Evolutionary conservation across 352 stramenopile genomes (phyloP), one percentile per base, ranked within the genome.

Genomic region (Globisporangium sylvaticum): DNA sequence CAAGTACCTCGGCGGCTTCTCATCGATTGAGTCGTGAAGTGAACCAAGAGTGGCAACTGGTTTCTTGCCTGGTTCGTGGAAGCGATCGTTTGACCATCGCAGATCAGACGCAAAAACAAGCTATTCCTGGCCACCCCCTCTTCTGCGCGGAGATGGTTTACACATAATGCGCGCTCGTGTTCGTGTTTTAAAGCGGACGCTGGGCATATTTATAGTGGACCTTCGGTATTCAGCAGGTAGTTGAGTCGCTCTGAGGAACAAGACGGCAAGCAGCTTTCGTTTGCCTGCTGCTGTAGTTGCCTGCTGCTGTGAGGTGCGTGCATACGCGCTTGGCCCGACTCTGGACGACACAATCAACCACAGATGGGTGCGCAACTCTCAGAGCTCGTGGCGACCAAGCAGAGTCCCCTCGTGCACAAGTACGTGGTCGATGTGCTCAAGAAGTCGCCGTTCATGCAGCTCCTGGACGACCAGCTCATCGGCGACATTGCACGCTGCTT

Each of bases 401-500:
- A 55, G 61, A 75, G 46, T 24, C 25, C 50, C 29, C 65, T 37
- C 24, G 25, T 57, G 46, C 55, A 69, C 50, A 80, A 75, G 24
- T 55, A 76, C 57, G 59, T 83, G 46, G 59, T 76, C 18, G 70
- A 81, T 31, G 78, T 75, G 56, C 73, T 90, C 22, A 77, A 81
- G 61, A 84, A 81, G 59, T 67, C 80, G 42, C 80, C 81, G 27
- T 90, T 89, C 66, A 86, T 88, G 71, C 79, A 84, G 64, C 81
- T 90, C 65, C 79, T 91, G 72, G 78, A 89, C 70, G 73, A 77
- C 2, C 76, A 75, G 32, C 70, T 78, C 56, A 62, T 87, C 25
- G 63, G 76, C 15, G 81, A 90, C 44, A 69, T 91, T 27, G 79
- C 80, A 4, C 57, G 66, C n/a, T 91, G 81, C 76, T 91, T 91